Evolutionary conservation across 2,329 filamentous ascomycete genomes (phyloP).

Genomic region (Catunica adiposa): DNA sequence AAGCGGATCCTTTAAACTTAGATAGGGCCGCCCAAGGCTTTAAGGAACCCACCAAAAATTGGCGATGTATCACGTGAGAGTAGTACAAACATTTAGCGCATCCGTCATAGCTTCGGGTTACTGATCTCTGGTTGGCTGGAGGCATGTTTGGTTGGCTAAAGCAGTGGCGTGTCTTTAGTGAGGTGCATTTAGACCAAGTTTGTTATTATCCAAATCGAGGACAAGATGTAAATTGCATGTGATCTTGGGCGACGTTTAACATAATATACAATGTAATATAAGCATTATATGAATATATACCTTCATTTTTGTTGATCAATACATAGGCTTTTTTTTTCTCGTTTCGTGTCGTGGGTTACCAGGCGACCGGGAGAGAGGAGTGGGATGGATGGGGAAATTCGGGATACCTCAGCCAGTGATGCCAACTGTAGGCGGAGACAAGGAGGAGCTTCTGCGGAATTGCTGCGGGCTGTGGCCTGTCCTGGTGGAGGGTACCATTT

Average conservation of each 20-base stretch:
- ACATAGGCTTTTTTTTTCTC: background rate
- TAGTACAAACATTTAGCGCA: background rate
- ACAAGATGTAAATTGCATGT: background rate
- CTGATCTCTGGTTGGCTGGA: background rate
- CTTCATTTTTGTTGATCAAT: too few species aligned
- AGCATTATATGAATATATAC: too few species aligned
- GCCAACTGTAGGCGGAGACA: background rate
- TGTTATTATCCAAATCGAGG: background rate
- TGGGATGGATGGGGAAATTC: background rate
- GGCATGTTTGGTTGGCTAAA: background rate
- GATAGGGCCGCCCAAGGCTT: constrained; percentile 12
- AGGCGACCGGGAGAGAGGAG: background rate
- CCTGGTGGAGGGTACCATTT: background rate
- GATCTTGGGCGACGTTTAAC: too few species aligned
- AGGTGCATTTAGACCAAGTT: background rate
- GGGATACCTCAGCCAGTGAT: background rate
- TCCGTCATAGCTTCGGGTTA: constrained; percentile 1
- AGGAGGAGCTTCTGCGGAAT: background rate
- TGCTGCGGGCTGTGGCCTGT: background rate
- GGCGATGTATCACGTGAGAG: constrained; percentile 3
- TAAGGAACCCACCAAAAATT: constrained; percentile 1
- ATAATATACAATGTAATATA: too few species aligned
- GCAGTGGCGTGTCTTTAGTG: background rate
- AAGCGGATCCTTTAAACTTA: constrained; percentile 10
- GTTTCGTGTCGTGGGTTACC: background rate